Percentiles rank a stretch among this genome's conserved stretches.
These are phyloP conservation scores for Jatropha curcas DNA, from an alignment of 345 rosid species.

Conservation along the genomic window DNA sequence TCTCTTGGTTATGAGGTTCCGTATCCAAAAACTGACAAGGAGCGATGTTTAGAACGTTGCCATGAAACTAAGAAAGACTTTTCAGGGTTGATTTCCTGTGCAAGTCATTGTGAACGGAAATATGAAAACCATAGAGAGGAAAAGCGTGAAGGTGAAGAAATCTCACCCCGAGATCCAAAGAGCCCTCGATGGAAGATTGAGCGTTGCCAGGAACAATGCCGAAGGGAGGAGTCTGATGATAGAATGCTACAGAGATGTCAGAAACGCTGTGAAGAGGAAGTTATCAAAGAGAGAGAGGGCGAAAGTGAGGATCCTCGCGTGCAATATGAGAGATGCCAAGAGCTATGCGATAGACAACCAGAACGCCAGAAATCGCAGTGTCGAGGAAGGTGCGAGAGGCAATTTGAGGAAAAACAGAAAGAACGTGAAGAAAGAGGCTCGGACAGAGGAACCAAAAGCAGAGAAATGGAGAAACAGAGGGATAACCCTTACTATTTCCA, in stretches of 20 bases:
- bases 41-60: too few species aligned
- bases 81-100: too few species aligned
- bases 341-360: background rate
- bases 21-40: background rate
- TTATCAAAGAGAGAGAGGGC: background rate
- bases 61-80: too few species aligned
- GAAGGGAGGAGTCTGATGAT: slow-evolving; percentile 8
- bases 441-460: background rate
- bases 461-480: slow-evolving; percentile 15
- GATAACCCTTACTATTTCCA: slow-evolving; percentile 43
- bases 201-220: slow-evolving; percentile 37
- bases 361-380: background rate
- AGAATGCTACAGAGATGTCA: slow-evolving; percentile 18
- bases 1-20: background rate
- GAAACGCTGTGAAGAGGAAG: slow-evolving; percentile 22
- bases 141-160: too few species aligned
- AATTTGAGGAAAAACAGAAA: background rate
- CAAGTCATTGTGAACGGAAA: too few species aligned
- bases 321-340: background rate
- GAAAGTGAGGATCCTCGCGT: background rate
- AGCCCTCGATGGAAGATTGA: slow-evolving; percentile 23
- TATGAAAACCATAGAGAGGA: too few species aligned
- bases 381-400: background rate
- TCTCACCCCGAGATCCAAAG: slow-evolving; percentile 23
- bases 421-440: background rate